Evolutionary conservation across 164 flowering plant genomes (phyloP).

Genomic region (Nelumbo lutea): DNA sequence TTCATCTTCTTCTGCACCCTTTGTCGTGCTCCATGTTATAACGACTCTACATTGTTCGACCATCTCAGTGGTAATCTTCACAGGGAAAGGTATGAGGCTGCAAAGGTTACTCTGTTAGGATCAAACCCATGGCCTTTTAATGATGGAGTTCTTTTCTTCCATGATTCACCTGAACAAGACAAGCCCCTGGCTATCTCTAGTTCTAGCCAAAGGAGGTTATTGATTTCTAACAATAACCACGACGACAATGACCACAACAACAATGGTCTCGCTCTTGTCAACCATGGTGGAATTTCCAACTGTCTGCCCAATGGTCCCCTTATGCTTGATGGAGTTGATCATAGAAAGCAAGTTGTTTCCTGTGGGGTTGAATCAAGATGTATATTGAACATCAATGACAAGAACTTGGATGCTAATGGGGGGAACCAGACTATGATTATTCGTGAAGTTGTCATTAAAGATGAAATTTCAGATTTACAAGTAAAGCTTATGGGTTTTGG

Average conservation of each 20-base stretch:
- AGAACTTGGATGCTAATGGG: slow-evolving; percentile 12
- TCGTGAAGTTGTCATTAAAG: slow-evolving; percentile 54
- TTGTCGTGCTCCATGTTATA: slow-evolving; percentile 74
- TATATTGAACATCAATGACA: slow-evolving; percentile 1
- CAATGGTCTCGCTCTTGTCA: slow-evolving; percentile 32
- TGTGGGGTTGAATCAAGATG: background rate
- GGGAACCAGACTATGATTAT: slow-evolving; percentile 30
- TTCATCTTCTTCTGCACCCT: slow-evolving; percentile 72
- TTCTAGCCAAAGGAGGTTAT: slow-evolving; percentile 15
- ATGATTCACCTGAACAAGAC: slow-evolving; percentile 32
- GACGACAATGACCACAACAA: slow-evolving; percentile 14
- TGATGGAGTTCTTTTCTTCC: slow-evolving; percentile 86
- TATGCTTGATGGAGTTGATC: slow-evolving; percentile 3
- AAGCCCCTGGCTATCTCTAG: slow-evolving; percentile 11
- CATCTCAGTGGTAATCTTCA: slow-evolving; percentile 78
- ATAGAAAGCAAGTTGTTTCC: background rate
- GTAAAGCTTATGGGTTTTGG: slow-evolving; percentile 58
- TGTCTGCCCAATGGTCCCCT: background rate
- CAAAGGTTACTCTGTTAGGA: slow-evolving; percentile 59
- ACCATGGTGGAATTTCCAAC: slow-evolving; percentile 15
- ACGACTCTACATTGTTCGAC: slow-evolving; percentile 53
- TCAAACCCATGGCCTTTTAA: slow-evolving; percentile 89
- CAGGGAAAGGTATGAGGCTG: slow-evolving; percentile 44
- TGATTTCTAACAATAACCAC: slow-evolving; percentile 14
- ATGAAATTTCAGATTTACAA: slow-evolving; percentile 41